Base-by-base conservation (phyloP, 2,329 filamentous ascomycete species). In the Sclerotiophoma versabilis region DNA sequence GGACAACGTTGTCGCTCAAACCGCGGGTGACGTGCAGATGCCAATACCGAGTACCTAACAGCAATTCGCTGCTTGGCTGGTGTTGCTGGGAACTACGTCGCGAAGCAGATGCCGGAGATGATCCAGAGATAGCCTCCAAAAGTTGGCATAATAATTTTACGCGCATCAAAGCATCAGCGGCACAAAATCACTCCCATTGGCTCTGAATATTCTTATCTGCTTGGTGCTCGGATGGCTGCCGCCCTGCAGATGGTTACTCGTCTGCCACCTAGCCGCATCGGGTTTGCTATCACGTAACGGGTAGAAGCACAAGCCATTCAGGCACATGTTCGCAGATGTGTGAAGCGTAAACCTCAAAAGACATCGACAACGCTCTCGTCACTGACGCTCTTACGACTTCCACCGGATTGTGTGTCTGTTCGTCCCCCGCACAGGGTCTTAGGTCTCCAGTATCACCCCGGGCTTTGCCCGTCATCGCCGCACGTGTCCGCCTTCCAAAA, bases 91-190 rank as follows among this genome's bases (percentile, higher is more conserved):
- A 46, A 51, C 48, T 44, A 57, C 48, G 54, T 44, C 43, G 48
- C 33, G 54, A 57, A 53, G 58, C 54, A 61, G 61, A 54, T 39
- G 56, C 54, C 46, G 46, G 41, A 64, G 57, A 57, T 58, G 62
- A 60, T 52, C 49, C 59, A 60, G 60, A 57, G 63, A 68, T 66
- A 64, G 45, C 50, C 48, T 42, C 52, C 52, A 56, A 54, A 39
- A 61, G 62, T 54, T 59, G 59, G 42, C 43, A 64, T 68, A 70
- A 73, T 72, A 62, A 51, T 72, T 72, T 73, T 73, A 73, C 69
- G 64, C 57, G 62, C 62, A 59, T 39, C 39, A 54, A 59, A 53
- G 32, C 34, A 48, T 49, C 66, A 64, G 68, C 68, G 65, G 67
- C 64, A 59, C 63, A 57, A 20, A 29, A 20, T 41, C 12, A 25